These are phyloP conservation scores for Citeromyces siamensis DNA, from an alignment of 1,139 yeast genomes.

Conservation along the genomic window DNA sequence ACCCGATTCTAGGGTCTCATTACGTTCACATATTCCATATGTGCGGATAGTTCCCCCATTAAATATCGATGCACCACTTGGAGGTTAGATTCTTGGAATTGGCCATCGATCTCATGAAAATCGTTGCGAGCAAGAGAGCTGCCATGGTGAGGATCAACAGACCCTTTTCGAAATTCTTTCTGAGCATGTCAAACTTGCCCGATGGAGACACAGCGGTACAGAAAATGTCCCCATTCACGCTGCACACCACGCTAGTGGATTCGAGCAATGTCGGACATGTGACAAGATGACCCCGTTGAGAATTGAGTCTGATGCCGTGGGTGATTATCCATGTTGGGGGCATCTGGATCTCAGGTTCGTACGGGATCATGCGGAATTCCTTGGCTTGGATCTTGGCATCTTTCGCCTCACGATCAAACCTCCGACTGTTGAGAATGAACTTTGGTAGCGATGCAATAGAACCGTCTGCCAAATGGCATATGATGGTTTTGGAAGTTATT, in stretches of 20 bases:
- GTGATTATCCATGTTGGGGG: conserved; percentile 22
- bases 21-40: not conserved
- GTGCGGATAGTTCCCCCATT: too few species aligned
- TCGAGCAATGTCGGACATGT: conserved; percentile 60
- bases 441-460: conserved; percentile 66
- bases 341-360: conserved; percentile 48
- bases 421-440: conserved; percentile 44
- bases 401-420: conserved; percentile 31
- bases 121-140: conserved; percentile 32
- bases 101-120: conserved; percentile 48
- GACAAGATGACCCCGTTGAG: not conserved
- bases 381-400: conserved; percentile 39
- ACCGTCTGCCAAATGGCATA: conserved; percentile 48
- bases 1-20: too few species aligned
- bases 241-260: conserved; percentile 66
- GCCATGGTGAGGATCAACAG: conserved; percentile 53
- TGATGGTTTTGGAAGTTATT: conserved; percentile 57
- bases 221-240: conserved; percentile 47
- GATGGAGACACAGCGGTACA: conserved; percentile 77
- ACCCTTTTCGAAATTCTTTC: conserved; percentile 51
- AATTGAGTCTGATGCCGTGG: conserved; percentile 14
- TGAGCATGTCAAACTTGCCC: conserved; percentile 67
- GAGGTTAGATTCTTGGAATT: conserved; percentile 30
- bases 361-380: conserved; percentile 53
- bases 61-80: conserved; percentile 9